A percentile compares a stretch with the other conserved stretches of the same genome.
Conservation (phyloP, 2,329 filamentous ascomycete genomes). For the Diaporthe sp. region DNA sequence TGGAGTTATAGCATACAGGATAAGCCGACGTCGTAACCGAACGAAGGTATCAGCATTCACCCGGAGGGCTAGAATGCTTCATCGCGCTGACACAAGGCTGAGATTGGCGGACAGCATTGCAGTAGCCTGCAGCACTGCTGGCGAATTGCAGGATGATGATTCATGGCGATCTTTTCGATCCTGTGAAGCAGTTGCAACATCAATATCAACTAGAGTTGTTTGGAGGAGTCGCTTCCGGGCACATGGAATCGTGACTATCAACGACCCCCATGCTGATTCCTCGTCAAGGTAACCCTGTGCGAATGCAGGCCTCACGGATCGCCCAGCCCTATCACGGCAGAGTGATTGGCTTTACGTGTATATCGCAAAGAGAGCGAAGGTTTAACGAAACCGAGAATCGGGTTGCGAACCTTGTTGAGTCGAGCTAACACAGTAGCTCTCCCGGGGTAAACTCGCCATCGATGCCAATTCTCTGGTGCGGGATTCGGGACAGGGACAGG, state of each 20-base stretch:
- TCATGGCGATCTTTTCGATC: constrained; percentile 8
- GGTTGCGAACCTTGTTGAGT: constrained; percentile 20
- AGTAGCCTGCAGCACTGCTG: not conserved
- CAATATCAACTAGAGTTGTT: not conserved
- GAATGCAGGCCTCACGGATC: not conserved
- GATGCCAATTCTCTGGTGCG: constrained; percentile 25
- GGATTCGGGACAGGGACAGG: constrained; percentile 18
- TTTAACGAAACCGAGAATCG: constrained; percentile 7
- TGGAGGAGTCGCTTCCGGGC: constrained; percentile 15
- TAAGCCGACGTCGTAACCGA: constrained; percentile 9
- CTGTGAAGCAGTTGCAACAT: constrained; percentile 8
- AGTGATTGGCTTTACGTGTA: not conserved
- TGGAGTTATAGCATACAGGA: not conserved
- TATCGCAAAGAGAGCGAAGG: not conserved
- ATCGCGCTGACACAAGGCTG: constrained; percentile 20
- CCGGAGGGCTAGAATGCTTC: constrained; percentile 16
- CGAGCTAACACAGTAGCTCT: not conserved
- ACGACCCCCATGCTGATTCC: not conserved
- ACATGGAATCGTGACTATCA: not conserved
- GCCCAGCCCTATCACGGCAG: not conserved
- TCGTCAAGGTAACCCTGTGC: constrained; percentile 3
- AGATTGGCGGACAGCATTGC: not conserved
- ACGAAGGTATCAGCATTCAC: not conserved
- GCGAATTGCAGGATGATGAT: constrained; percentile 16
- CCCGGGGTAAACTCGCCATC: not conserved